These are phyloP conservation scores for Keithomyces neogunnii DNA, from an alignment of 2,329 filamentous ascomycete genomes.

Conservation along the genomic window DNA sequence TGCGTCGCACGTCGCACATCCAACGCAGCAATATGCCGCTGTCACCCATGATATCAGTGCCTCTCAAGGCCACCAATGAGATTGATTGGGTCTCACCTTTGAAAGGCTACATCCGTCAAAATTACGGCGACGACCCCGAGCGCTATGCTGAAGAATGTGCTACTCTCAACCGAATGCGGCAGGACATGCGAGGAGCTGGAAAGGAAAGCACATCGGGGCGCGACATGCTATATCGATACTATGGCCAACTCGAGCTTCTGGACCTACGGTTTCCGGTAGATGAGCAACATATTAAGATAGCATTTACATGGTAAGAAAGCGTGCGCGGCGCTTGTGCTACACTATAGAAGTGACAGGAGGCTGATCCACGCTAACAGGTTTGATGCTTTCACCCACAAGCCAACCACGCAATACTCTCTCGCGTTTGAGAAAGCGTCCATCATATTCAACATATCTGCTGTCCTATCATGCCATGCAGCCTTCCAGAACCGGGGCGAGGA, in stretches of 20 bases:
- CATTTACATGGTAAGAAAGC: conserved; percentile 76
- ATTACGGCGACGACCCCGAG: conserved; percentile 94
- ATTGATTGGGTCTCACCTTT: conserved; percentile 94
- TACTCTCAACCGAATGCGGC: conserved; percentile 85
- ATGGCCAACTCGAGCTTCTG: conserved; percentile 89
- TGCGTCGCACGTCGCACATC: conserved; percentile 2
- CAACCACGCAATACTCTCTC: conserved; percentile 92
- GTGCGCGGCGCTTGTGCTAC: conserved; percentile 13
- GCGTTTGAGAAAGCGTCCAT: conserved; percentile 98
- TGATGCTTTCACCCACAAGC: conserved; percentile 97
- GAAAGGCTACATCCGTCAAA: conserved; percentile 86
- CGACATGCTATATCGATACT: conserved; percentile 93
- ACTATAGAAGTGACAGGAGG: not conserved
- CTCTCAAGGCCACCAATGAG: conserved; percentile 90
- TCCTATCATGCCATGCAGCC: conserved; percentile 91
- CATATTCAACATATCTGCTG: conserved; percentile 98
- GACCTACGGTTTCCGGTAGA: conserved; percentile 95
- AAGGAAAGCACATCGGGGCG: conserved; percentile 92
- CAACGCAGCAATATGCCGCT: conserved; percentile 53
- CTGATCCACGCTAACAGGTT: conserved; percentile 52
- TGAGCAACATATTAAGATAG: conserved; percentile 98
- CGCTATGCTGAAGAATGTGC: conserved; percentile 92
- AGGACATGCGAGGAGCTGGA: conserved; percentile 96
- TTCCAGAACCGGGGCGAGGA: conserved; percentile 90
- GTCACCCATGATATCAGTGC: conserved; percentile 90